Conservation (phyloP, 2,329 filamentous ascomycete species). For the Pyricularia sp. region DNA sequence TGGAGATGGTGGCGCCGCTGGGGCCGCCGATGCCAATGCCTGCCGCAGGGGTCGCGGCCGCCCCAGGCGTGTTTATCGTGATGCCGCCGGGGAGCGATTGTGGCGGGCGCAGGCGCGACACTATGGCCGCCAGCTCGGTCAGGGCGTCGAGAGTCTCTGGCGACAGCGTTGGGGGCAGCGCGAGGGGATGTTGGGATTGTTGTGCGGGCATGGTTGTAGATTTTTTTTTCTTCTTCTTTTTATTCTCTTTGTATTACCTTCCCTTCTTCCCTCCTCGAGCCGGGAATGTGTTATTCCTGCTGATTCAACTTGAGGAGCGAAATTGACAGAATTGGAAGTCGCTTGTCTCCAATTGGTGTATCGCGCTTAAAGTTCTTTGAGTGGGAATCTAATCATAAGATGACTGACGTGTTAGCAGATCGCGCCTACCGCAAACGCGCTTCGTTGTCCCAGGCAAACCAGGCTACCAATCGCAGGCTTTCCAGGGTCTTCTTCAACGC, state of each 20-base stretch:
- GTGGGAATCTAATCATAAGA: not conserved
- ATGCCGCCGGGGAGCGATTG: conserved; percentile 22
- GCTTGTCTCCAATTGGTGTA: not conserved
- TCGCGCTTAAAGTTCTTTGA: not conserved
- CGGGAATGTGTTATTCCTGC: not conserved
- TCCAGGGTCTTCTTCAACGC: not conserved
- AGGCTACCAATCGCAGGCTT: not conserved
- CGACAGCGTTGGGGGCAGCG: conserved; percentile 52
- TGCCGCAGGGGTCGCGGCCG: conserved; percentile 14
- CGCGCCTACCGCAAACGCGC: not conserved
- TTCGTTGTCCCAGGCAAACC: not conserved
- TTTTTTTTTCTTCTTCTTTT: not conserved
- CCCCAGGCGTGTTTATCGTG: conserved; percentile 16
- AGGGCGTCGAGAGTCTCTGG: conserved; percentile 78
- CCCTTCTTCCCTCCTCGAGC: not conserved
- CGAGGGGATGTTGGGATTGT: conserved; percentile 24
- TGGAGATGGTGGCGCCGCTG: conserved; percentile 21
- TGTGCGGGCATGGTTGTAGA: not conserved
- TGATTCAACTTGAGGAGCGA: not conserved
- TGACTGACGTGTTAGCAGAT: not conserved
- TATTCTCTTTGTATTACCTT: not conserved
- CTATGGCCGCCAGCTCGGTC: conserved; percentile 65
- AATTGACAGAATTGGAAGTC: not conserved
- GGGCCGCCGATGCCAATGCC: conserved; percentile 8
- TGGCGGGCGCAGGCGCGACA: conserved; percentile 54